Evolutionary conservation across 495 filamentous ascomycete species (phyloP), one percentile per base, ranked within the genome.

Genomic region (Tuber melanosporum): DNA sequence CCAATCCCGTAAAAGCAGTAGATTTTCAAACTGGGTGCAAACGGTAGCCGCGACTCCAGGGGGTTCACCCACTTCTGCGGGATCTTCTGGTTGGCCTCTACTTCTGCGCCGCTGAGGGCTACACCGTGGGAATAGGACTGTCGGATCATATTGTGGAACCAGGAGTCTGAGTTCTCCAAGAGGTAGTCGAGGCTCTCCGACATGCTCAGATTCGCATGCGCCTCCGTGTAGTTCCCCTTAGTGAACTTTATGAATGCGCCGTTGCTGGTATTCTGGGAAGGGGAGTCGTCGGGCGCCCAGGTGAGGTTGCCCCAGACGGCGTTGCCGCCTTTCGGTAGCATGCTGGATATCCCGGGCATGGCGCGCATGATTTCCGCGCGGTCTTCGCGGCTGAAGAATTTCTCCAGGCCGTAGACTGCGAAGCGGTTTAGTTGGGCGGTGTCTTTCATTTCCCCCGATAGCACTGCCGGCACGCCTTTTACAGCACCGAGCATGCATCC

Each of bases 371-470:
- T 93, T 83, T 98, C 94, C 10, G 92, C 93, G 70, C 95, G 89
- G 83, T 99, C 95, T 73, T 94, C 89, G 77, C 91, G 92, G 78
- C 90, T 92, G 9, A 99, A 88, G 84, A 99, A 99, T 81, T 95
- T 97, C 85, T 99, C 95, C 1, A 99, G 89, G 0, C 95, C 96
- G 81, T 98, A 99, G 19, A 99, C 94, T 14, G 95, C 95, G 78
- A 98, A 97, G n/a, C 94, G 89, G 83, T 98, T 99, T 20, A 99
- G 89, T 82, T 98, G 95, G 1, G 95, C 95, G 0, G 95, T 99
- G 83, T 99, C 95, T 78, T 93, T 92, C 95, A 98, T 99, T 85
- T 99, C 95, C 45, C 95, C 95, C 0, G 94, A 97, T 0, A 98
- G 88, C 10, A 98, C 89, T 14, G 95, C 96, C 1, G 95, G 92